Evolutionary conservation across 1,139 yeast genomes (phyloP).

Genomic region (Sugiyamaella novakii): DNA sequence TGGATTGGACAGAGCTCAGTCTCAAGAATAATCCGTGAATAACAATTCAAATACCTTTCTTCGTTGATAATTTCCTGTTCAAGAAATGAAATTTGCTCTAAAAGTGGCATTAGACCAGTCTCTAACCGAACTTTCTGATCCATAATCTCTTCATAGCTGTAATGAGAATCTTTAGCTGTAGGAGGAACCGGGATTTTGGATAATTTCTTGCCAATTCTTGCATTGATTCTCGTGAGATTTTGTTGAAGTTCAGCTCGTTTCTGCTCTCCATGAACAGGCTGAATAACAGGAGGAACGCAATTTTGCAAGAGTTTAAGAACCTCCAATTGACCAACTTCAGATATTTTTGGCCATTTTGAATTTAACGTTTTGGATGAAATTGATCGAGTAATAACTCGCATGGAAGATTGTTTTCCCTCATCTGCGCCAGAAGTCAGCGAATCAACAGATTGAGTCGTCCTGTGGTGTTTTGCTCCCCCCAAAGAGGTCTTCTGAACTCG

Average conservation of each 20-base stretch:
- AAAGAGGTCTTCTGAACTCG: constrained; percentile 10
- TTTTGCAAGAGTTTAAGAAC: constrained; percentile 26
- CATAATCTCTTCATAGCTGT: constrained; percentile 26
- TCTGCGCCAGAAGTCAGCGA: constrained; percentile 18
- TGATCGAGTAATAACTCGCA: constrained; percentile 7
- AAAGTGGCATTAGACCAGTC: constrained; percentile 29
- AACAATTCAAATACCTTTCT: constrained; percentile 19
- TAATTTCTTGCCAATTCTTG: constrained; percentile 22
- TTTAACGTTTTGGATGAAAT: constrained; percentile 24
- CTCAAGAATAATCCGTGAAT: not conserved
- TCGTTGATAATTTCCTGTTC: constrained; percentile 31
- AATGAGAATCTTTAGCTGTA: constrained; percentile 28
- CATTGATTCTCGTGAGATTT: constrained; percentile 18
- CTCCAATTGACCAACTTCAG: constrained; percentile 27
- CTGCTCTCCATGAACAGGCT: constrained; percentile 27
- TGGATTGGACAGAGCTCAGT: not conserved
- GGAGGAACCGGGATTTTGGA: constrained; percentile 31
- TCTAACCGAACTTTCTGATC: constrained; percentile 30
- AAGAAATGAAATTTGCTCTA: constrained; percentile 32
- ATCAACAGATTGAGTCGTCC: not conserved
- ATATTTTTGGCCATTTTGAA: constrained; percentile 29
- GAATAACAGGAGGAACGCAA: constrained; percentile 27
- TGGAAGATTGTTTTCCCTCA: constrained; percentile 1
- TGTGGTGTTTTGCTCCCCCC: constrained; percentile 9
- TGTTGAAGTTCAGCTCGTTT: constrained; percentile 25